These are phyloP conservation scores for Parascedosporium putredinis DNA, from an alignment of 2,329 filamentous ascomycete species.

Conservation along the genomic window DNA sequence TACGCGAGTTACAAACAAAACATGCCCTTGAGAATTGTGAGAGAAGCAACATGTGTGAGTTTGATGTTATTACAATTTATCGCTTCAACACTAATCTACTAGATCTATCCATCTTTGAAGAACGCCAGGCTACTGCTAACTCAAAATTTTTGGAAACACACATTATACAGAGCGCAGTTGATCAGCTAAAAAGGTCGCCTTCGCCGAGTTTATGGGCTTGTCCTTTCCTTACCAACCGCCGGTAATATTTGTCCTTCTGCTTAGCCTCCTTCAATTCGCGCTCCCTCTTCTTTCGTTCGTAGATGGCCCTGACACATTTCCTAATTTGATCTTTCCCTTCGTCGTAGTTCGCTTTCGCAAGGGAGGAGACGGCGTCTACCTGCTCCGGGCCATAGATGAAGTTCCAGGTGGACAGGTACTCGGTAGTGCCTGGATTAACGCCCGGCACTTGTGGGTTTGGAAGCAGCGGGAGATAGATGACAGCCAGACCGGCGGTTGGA, in stretches of 20 bases:
- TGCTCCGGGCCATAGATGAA: constrained; percentile 91
- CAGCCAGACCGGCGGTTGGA: constrained; percentile 72
- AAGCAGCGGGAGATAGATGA: constrained; percentile 85
- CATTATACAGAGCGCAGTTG: neutral
- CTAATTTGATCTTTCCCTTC: constrained; percentile 73
- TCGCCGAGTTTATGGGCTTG: constrained; percentile 44
- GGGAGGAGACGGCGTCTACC: constrained; percentile 70
- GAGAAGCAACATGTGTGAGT: no score
- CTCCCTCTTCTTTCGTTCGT: constrained; percentile 73
- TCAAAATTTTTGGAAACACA: no score
- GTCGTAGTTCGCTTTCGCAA: constrained; percentile 78
- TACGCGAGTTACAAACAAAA: no score
- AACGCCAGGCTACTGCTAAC: no score
- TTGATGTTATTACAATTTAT: no score
- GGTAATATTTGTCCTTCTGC: constrained; percentile 28
- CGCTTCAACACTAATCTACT: no score
- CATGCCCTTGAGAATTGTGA: no score
- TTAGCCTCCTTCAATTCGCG: constrained; percentile 43
- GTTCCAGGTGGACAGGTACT: constrained; percentile 95
- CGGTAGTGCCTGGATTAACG: constrained; percentile 72
- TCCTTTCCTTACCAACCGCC: constrained; percentile 37
- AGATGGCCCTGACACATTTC: constrained; percentile 74
- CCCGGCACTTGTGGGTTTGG: constrained; percentile 69
- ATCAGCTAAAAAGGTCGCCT: constrained; percentile 53
- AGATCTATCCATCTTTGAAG: no score